A percentile compares a stretch with the other conserved stretches of the same genome.
Evolutionary conservation across 352 stramenopile species (phyloP).

Genomic region (Elongisporangium undulatum): DNA sequence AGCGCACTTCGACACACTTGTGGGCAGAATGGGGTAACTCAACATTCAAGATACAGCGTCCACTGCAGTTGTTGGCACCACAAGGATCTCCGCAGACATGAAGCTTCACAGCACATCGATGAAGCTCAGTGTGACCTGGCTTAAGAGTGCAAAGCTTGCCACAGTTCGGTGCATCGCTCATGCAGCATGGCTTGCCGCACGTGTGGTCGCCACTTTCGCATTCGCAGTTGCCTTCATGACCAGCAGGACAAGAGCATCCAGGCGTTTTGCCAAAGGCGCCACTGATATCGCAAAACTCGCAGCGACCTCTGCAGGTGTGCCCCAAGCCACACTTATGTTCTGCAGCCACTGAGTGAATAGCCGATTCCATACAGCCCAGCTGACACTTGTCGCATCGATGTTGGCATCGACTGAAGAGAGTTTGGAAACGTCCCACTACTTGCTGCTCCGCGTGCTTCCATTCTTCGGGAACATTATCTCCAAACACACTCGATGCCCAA

Average conservation of each 20-base stretch:
- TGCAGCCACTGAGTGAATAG: constrained; percentile 18
- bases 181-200: constrained; percentile 37
- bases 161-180: constrained; percentile 46
- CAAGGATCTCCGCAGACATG: constrained; percentile 60
- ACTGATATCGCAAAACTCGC: constrained; percentile 40
- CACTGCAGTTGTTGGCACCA: constrained; percentile 29
- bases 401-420: constrained; percentile 53
- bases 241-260: constrained; percentile 42
- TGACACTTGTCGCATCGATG: constrained; percentile 44
- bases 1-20: constrained; percentile 58
- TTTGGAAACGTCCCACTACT: constrained; percentile 34
- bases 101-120: constrained; percentile 48
- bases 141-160: constrained; percentile 38
- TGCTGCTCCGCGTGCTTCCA: constrained; percentile 49
- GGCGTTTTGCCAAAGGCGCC: constrained; percentile 22
- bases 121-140: constrained; percentile 29
- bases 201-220: constrained; percentile 62
- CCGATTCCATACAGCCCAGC: constrained; percentile 62
- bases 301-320: constrained; percentile 40
- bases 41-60: constrained; percentile 47
- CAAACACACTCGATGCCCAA: constrained; percentile 39
- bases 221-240: constrained; percentile 66
- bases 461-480: constrained; percentile 30
- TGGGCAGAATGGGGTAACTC: constrained; percentile 44
- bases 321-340: constrained; percentile 47